Evolutionary conservation across 2,329 filamentous ascomycete genomes (phyloP).

Genomic region (Ceratocystis harringtonii): DNA sequence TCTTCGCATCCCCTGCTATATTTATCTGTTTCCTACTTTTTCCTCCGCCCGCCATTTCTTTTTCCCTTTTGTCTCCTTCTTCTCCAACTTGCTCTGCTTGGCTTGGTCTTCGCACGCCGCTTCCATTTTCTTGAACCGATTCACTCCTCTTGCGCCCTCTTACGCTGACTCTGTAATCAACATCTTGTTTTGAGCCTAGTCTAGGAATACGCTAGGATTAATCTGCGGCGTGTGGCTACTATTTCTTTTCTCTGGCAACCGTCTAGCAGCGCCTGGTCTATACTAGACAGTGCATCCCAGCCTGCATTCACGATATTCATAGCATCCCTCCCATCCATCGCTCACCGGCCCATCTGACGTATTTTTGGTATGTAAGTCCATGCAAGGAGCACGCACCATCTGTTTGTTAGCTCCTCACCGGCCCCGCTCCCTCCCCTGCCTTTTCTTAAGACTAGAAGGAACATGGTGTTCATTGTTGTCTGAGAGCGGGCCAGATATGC

Average conservation of each 20-base stretch:
- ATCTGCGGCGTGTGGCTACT: not conserved
- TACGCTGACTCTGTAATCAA: not conserved
- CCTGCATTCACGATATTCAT: not conserved
- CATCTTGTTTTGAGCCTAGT: not conserved
- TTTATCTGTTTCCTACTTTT: not conserved
- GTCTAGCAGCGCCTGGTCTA: not conserved
- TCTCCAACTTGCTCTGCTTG: not conserved
- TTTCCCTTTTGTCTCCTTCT: not conserved
- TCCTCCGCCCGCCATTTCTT: not conserved
- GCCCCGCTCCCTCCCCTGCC: not conserved
- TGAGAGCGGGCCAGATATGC: too few species aligned
- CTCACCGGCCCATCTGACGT: not conserved
- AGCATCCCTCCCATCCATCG: not conserved
- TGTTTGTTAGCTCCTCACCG: not conserved
- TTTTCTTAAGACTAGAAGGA: not conserved
- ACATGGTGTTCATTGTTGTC: not conserved
- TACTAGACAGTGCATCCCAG: not conserved
- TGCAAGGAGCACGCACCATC: not conserved
- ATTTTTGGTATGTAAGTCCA: not conserved
- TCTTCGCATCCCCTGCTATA: not conserved
- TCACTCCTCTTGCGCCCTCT: not conserved
- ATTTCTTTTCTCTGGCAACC: not conserved
- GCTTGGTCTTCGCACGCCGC: not conserved
- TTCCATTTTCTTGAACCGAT: not conserved
- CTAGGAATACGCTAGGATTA: not conserved